Base-by-base conservation (phyloP, 208 protist species). In the Phytomonas sp. region DNA sequence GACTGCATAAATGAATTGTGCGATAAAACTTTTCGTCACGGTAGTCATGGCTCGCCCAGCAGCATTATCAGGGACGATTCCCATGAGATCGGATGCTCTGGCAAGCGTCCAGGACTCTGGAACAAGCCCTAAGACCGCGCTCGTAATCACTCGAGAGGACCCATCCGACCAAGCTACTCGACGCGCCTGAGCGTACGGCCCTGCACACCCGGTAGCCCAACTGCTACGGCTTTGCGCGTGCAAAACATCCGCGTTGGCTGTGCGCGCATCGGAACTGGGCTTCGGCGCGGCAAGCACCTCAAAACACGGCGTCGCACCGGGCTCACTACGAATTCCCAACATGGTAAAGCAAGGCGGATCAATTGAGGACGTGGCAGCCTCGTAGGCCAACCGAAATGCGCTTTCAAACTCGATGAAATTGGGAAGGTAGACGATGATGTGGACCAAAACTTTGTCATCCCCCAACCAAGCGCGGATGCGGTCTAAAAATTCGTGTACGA, bases 151-250 rank as follows among this genome's bases (percentile, higher is more conserved):
- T 26, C 49, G 31, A 11, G 69, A 30, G 26, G 52, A 29, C 3
- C 65, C 72, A 4, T 8, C 34, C 5, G 63, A 1, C 23, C 70
- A 49, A 34, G 63, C n/a, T 26, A 78, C 33, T 14, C 62, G 72
- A n/a, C 78, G 82, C 0, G 82, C 84, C 74, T 97, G 83, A 0
- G 93, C 84, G 66, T 95, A 94, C 14, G 93, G 92, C 5, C 95
- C 94, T 32, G 89, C 78, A 26, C 75, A 82, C 5, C 90, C 88
- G 6, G 96, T 78, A 7, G 92, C 94, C 93, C 94, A 98, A 71
- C 94, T 87, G 42, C 83, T 95, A 33, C 91, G 79, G 60, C 93
- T 97, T 77, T 97, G 91, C 52, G 95, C 88, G 76, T 97, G 93
- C 23, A 98, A 49, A 3, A 85, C 68, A 8, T 70, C 30, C 7